Evolutionary conservation across 257 asterid species (phyloP).

Genomic region (Cinchona pubescens): DNA sequence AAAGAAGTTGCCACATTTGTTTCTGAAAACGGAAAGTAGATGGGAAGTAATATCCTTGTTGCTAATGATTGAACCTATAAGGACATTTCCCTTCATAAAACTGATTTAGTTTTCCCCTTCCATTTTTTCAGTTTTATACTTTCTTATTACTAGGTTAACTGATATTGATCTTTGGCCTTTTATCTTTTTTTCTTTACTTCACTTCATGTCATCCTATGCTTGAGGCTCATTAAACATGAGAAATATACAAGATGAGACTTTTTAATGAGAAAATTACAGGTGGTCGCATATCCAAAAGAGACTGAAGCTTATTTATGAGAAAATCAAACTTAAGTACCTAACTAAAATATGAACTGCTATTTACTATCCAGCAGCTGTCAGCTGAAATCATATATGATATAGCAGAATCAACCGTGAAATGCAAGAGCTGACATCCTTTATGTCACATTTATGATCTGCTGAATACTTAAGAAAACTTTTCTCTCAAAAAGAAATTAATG

Average conservation of each 20-base stretch:
- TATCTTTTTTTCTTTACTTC: not conserved
- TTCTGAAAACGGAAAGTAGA: not conserved
- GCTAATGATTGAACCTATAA: not conserved
- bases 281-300: not conserved
- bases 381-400: not conserved
- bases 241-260: not conserved
- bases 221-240: not conserved
- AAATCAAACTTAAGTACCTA: not conserved
- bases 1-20: not conserved
- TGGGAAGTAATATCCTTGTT: not conserved
- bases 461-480: not conserved
- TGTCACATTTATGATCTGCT: not conserved
- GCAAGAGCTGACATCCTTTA: not conserved
- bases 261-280: not conserved
- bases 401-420: not conserved
- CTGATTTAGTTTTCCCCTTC: not conserved
- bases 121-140: not conserved
- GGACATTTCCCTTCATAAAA: not conserved
- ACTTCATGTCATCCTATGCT: not conserved
- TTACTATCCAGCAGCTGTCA: not conserved
- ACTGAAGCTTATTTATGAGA: not conserved
- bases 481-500: conserved; percentile 7
- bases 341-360: no score
- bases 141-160: not conserved
- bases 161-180: not conserved